phyloP scores from a whole-genome alignment of 495 filamentous ascomycete genomes.

The Geoglossum glabrum region DNA sequence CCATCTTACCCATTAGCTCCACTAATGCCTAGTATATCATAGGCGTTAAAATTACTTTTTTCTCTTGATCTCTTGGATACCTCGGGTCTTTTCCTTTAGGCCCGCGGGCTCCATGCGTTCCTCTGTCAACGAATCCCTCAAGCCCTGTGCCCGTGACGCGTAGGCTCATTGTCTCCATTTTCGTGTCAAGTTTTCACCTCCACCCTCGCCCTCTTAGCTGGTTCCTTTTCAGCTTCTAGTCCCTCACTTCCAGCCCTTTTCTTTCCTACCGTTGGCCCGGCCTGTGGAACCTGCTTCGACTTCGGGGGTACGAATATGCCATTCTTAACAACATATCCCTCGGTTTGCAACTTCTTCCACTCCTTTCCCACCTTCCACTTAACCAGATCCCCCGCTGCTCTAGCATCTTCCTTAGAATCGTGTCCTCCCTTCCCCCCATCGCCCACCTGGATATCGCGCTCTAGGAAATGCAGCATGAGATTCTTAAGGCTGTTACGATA shows the following conservation, averaged over 20 bases:
- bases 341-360: conserved; percentile 39
- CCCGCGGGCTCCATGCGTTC: neutral
- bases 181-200: neutral
- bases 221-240: neutral
- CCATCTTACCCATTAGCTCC: neutral
- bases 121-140: too few species aligned
- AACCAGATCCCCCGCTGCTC: conserved; percentile 72
- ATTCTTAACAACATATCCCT: conserved; percentile 36
- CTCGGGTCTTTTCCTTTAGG: neutral
- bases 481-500: conserved; percentile 51
- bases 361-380: conserved; percentile 39
- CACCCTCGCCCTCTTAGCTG: neutral
- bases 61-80: neutral
- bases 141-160: too few species aligned
- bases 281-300: neutral
- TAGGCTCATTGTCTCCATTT: neutral
- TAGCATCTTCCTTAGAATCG: conserved; percentile 74
- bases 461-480: conserved; percentile 42
- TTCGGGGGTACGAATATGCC: neutral
- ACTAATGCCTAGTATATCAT: neutral
- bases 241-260: neutral
- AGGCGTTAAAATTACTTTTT: neutral
- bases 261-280: neutral
- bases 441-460: conserved; percentile 54
- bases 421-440: conserved; percentile 43